Evolutionary conservation across 1,284 basidiomycete genomes (phyloP).

Genomic region (Thecaphora thlaspeos): DNA sequence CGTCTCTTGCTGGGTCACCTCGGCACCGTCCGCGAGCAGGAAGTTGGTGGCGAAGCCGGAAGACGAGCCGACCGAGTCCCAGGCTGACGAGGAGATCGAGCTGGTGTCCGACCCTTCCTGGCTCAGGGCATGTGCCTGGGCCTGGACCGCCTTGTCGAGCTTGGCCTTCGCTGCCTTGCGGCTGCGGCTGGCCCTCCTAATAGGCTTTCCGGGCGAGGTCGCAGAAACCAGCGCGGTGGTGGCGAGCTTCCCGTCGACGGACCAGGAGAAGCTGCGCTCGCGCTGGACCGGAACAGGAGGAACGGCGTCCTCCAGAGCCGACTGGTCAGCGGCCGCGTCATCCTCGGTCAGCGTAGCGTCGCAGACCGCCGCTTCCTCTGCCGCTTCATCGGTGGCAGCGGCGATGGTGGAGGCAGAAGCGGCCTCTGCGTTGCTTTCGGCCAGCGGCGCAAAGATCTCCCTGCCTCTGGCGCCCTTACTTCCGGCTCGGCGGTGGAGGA

Average conservation of each 20-base stretch:
- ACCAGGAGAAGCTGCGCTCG: neutral
- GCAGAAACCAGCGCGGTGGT: neutral
- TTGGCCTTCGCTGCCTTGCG: neutral
- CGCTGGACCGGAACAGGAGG: no score
- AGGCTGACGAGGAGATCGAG: conserved; percentile 38
- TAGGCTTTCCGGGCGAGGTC: neutral
- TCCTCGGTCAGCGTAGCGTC: neutral
- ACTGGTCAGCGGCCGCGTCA: neutral
- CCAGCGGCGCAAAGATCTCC: neutral
- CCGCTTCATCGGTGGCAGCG: no score
- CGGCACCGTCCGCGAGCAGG: conserved; percentile 4
- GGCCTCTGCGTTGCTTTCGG: neutral
- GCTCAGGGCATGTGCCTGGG: neutral
- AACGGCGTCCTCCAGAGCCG: neutral
- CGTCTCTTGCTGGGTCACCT: neutral
- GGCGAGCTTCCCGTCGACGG: neutral
- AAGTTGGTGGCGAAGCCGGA: conserved; percentile 19
- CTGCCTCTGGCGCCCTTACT: neutral
- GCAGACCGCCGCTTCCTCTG: neutral
- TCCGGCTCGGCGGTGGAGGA: neutral
- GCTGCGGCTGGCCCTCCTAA: neutral
- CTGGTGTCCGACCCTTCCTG: conserved; percentile 40
- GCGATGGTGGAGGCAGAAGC: neutral
- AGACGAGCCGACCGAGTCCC: conserved; percentile 28
- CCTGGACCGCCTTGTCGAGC: neutral